Base-by-base conservation (phyloP, 2,329 filamentous ascomycete species). In the Sclerotinia glacialis region DNA sequence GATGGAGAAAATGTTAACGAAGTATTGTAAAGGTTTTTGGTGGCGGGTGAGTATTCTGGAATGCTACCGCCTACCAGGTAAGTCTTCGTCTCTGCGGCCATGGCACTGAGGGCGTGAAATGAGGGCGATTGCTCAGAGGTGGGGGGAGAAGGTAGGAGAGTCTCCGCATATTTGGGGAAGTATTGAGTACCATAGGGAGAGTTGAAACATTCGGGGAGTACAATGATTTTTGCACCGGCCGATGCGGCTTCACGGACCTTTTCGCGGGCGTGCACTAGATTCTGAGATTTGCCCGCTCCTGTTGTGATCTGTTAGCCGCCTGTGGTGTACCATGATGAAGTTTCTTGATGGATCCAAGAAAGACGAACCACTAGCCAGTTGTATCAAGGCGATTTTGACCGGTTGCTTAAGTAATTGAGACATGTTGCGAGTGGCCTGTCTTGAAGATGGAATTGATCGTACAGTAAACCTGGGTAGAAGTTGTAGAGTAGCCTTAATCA, bases 191-290 rank as follows among this genome's bases (percentile, higher is more conserved):
- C 95, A 79, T 99, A 99, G 11, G 95, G 95, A 52, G 91, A 96
- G 82, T 99, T 99, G 87, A 99, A 99, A 83, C 95, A 99, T 81
- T 99, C 95, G 46, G 95, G 95, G 23, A 99, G 86, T 44, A 98
- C 92, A 71, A 98, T 89, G 68, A 99, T 87, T 67, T 90, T 87
- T 68, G 94, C 92, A 72, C 94, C 94, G 4, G 81, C 81, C 34
- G 81, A 78, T 31, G 92, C 89, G 6, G 95, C 94, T 77, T 92
- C 88, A 69, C 92, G 85, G 67, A 98, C 93, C 77, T 95, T 93
- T 53, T 84, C 83, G 67, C 91, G 89, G 16, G 95, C 94, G 77
- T 89, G 89, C 28, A 83, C 77, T 70, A 99, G 91, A 80, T 99
- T 99, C 71, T 85, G 84, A 14, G 87, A 77, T 81, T 99, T 99